Evolutionary conservation across 352 stramenopile species (phyloP).

Genomic region (Elongisporangium senticosum): DNA sequence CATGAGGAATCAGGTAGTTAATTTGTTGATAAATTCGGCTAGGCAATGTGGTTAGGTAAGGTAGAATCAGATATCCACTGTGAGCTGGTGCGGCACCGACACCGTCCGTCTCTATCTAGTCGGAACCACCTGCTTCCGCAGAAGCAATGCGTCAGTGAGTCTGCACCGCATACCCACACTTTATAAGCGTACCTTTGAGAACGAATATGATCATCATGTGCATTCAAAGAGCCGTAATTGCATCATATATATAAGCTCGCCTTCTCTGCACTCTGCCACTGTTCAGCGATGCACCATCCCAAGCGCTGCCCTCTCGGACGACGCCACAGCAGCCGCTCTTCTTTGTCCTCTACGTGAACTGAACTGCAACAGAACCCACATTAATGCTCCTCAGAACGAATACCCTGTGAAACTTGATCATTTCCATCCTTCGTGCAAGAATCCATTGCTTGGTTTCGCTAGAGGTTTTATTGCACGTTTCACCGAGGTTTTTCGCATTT

Average conservation of each 20-base stretch:
- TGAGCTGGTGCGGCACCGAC: constrained; percentile 3
- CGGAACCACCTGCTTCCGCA: not conserved
- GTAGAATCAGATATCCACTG: not conserved
- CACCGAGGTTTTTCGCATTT: not conserved
- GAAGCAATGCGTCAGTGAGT: not conserved
- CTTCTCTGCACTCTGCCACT: no score
- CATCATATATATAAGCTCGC: no score
- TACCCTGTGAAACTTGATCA: not conserved
- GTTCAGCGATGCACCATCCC: no score
- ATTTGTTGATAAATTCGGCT: not conserved
- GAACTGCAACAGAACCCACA: not conserved
- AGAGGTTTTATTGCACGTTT: not conserved
- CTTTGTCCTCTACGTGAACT: not conserved
- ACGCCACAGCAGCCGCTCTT: not conserved
- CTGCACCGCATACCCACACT: not conserved
- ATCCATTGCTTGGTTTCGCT: not conserved
- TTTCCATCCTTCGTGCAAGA: not conserved
- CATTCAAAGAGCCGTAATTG: no score
- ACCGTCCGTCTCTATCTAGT: not conserved
- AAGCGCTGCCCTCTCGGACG: not conserved
- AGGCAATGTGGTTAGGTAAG: not conserved
- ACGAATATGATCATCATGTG: not conserved
- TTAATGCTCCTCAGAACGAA: not conserved
- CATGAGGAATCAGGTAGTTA: constrained; percentile 3
- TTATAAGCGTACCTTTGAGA: not conserved